phyloP scores from a whole-genome alignment of 768 basidiomycete species.

The Lactifluus volemus region DNA sequence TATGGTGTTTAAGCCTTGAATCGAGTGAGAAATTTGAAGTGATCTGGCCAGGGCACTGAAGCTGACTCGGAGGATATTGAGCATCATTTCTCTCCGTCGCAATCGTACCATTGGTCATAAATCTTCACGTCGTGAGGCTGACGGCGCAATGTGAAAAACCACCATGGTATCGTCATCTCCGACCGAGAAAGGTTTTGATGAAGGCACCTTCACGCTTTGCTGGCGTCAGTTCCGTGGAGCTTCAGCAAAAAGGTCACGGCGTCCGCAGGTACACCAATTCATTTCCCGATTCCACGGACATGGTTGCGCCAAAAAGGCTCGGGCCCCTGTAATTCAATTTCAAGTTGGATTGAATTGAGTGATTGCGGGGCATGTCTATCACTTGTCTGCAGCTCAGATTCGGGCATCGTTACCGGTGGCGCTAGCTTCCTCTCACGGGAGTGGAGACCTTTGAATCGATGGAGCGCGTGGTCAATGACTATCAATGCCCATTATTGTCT shows the following conservation, averaged over 20 bases:
- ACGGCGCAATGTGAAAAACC: background rate
- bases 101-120: background rate
- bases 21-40: too few species aligned
- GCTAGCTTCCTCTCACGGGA: background rate
- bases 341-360: background rate
- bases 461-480: background rate
- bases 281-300: background rate
- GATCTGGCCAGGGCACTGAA: too few species aligned
- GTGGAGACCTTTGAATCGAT: background rate
- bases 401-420: background rate
- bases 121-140: background rate
- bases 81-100: background rate
- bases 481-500: background rate
- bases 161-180: background rate
- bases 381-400: background rate
- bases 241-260: background rate
- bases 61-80: background rate
- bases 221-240: background rate
- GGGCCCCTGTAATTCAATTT: background rate
- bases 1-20: too few species aligned
- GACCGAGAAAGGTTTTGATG: background rate
- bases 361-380: background rate
- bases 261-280: too few species aligned
- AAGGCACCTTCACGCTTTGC: background rate
- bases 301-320: background rate